Evolutionary conservation across 257 asterid genomes (phyloP), one percentile per base, ranked within the genome.

Genomic region (Ligustrum vulgare): DNA sequence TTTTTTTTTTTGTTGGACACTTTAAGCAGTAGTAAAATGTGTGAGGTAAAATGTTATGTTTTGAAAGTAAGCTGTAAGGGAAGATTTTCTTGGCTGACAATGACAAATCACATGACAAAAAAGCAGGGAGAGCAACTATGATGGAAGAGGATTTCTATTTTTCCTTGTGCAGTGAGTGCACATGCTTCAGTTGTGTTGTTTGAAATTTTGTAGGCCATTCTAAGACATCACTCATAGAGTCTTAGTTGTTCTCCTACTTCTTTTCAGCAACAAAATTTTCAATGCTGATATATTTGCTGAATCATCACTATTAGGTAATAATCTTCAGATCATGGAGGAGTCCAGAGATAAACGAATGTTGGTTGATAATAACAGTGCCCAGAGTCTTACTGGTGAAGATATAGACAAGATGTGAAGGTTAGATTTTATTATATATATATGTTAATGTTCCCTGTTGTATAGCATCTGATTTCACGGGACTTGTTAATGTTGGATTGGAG

Each of bases 321-420:
- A 69, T 79, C 64, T 68, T 54, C 84, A 81, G 43, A 65, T 36
- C 31, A 31, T 67, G 79, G 86, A 82, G 74, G 96, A 82, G 81
- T 74, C 86, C 79, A 89, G 92, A 79, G 99, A 94, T 81, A 94
- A 94, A 77, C 93, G 98, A 35, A 85, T 88, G 25, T 39, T 94
- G 80, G 87, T 92, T 72, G 99, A 94, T 85, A 93, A 91, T 84
- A 94, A 94, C 79, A 88, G 93, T 49, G 95, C 99, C 58, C 99
- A 94, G 84, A 85, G 83, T 73, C 96, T 94, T 70, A 88, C 95
- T 4, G 90, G 88, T 67, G 99, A 91, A 77, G 96, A 89, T 81
- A 92, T 94, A 45, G 94, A 91, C 23, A 93, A 79, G 67, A 72
- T 94, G 97, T 80, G 92, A 65, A 94, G 86, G 99, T 94, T 67